Percentiles rank a stretch among this genome's conserved stretches.
Conservation (phyloP, 306 rosid genomes). For the Vigna trinervia region DNA sequence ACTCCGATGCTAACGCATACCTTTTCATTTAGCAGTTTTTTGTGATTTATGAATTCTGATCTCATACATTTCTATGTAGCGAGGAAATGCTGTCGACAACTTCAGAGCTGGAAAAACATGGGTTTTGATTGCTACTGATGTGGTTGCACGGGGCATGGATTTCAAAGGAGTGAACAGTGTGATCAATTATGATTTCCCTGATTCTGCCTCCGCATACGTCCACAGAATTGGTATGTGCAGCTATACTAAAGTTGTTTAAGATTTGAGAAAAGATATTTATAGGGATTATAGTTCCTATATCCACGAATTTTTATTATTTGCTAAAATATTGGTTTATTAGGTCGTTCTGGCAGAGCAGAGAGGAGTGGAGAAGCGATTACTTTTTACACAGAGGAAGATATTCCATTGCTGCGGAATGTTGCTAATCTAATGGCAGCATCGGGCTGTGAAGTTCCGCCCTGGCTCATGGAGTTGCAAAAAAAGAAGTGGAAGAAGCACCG, state of each 20-base stretch:
- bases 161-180: conserved; percentile 91
- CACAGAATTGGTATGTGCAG: conserved; percentile 86
- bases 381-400: conserved; percentile 82
- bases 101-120: conserved; percentile 97
- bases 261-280: conserved; percentile 28
- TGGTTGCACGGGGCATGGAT: conserved; percentile 98
- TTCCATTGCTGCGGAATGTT: conserved; percentile 77
- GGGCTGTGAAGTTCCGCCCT: conserved; percentile 92
- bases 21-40: conserved; percentile 21
- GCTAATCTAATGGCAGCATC: conserved; percentile 86
- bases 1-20: neutral
- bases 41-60: conserved; percentile 20
- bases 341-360: conserved; percentile 98
- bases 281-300: conserved; percentile 12
- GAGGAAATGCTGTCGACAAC: conserved; percentile 84
- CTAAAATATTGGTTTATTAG: conserved; percentile 51
- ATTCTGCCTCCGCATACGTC: conserved; percentile 84
- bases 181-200: conserved; percentile 94
- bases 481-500: conserved; percentile 94
- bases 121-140: conserved; percentile 97
- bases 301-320: neutral
- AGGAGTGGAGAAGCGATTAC: conserved; percentile 93
- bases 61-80: conserved; percentile 55
- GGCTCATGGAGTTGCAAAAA: conserved; percentile 69
- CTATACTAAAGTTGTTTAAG: conserved; percentile 2